These are phyloP conservation scores for Ilyonectria mors-panacis DNA, from an alignment of 2,329 filamentous ascomycete species.

Conservation along the genomic window DNA sequence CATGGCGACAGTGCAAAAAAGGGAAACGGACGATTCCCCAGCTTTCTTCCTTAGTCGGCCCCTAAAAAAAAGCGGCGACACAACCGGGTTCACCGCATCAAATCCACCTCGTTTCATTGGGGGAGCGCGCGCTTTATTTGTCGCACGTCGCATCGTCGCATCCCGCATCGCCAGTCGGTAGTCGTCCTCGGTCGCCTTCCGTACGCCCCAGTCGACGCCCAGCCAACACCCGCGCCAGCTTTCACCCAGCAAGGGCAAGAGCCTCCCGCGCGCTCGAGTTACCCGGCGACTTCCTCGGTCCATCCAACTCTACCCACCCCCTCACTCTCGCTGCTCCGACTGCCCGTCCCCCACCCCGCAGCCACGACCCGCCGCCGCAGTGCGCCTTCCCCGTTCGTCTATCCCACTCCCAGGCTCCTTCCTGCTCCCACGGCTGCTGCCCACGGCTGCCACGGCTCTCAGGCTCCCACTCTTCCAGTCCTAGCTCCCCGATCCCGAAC, in stretches of 20 bases:
- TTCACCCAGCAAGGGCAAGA: conserved; percentile 11
- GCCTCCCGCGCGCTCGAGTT: conserved; percentile 18
- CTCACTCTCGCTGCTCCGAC: conserved; percentile 32
- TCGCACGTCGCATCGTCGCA: conserved; percentile 40
- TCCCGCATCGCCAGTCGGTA: conserved; percentile 42
- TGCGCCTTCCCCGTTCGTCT: conserved; percentile 35
- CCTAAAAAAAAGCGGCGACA: conserved; percentile 42
- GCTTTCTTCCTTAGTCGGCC: conserved; percentile 36
- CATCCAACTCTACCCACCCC: conserved; percentile 24
- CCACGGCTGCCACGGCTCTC: conserved; percentile 34
- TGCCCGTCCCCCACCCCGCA: conserved; percentile 27
- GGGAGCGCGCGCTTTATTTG: conserved; percentile 38
- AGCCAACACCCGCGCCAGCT: conserved; percentile 6
- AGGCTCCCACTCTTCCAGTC: conserved; percentile 18
- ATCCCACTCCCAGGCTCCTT: conserved; percentile 25
- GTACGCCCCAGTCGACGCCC: conserved; percentile 1
- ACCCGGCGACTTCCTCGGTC: conserved; percentile 49
- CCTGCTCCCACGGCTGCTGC: conserved; percentile 42
- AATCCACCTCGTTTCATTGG: conserved; percentile 48
- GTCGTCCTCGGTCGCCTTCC: conserved; percentile 45
- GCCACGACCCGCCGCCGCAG: conserved; percentile 12
- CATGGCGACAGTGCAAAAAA: conserved; percentile 27
- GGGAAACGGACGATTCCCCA: conserved; percentile 39
- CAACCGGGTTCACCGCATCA: conserved; percentile 40
- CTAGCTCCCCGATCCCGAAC: conserved; percentile 28